phyloP scores from a whole-genome alignment of 164 flowering plant species.

The Magnolia kwangsiensis region DNA sequence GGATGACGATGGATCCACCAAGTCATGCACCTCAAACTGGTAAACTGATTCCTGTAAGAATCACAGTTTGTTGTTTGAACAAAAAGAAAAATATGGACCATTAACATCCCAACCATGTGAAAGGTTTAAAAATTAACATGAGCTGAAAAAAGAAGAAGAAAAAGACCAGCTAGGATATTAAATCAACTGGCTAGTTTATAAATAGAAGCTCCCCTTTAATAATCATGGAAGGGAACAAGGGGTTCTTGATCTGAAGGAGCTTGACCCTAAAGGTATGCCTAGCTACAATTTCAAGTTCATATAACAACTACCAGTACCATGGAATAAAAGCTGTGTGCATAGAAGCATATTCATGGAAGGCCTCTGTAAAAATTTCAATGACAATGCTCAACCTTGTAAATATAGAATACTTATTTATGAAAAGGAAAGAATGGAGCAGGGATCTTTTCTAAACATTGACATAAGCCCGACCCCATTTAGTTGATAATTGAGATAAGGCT shows the following conservation, averaged over 20 bases:
- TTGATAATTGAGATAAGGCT: no score
- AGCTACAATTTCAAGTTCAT: no score
- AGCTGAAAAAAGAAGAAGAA: background rate
- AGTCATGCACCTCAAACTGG: slow-evolving; percentile 40
- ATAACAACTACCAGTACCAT: background rate
- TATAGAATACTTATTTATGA: background rate
- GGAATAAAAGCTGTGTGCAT: background rate
- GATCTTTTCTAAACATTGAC: background rate
- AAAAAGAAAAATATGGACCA: background rate
- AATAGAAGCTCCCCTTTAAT: no score
- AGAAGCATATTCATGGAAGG: background rate
- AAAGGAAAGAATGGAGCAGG: background rate
- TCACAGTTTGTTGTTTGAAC: background rate
- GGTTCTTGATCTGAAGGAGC: no score
- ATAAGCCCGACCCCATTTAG: background rate
- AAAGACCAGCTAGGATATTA: background rate
- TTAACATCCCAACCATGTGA: background rate
- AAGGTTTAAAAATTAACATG: background rate
- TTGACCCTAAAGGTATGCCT: no score
- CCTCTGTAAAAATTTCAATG: background rate
- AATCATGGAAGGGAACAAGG: no score
- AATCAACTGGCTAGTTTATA: no score
- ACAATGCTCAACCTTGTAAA: background rate
- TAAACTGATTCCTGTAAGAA: slow-evolving; percentile 47
- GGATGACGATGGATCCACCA: slow-evolving; percentile 63